Evolutionary conservation across 2,329 filamentous ascomycete species (phyloP), one percentile per base, ranked within the genome.

Genomic region (Metarhizium robertsii): DNA sequence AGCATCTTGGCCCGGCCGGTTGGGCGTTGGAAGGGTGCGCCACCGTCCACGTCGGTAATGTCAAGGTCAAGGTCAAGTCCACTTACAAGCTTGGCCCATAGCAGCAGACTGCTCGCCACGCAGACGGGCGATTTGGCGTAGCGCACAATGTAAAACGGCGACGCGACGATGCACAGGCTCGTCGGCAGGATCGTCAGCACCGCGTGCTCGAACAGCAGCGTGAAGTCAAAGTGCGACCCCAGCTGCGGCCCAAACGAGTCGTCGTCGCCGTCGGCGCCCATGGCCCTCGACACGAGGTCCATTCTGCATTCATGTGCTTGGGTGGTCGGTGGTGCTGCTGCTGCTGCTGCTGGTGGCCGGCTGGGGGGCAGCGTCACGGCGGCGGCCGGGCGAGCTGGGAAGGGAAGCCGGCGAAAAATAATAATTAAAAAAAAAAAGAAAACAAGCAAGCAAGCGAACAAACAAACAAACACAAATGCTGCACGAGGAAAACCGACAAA

Each of bases 81-180:
- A 59, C 57, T 43, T 58, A 62, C 61, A 20, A 63, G 55, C 36
- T 65, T 65, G 30, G 56, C 45, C 58, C 57, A 59, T 14, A 61
- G 50, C 10, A 60, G 56, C 20, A 53, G 48, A 11, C 58, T 50
- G 25, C 50, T 49, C 3, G 53, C 29, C n/a, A 55, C 45, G 25
- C 50, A 53, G 4, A 53, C 30, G 10, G 52, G 56, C 40, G 40
- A 51, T 58, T 29, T 57, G 54, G 34, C 57, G 8, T 53, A 61
- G 11, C 48, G 36, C 6, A 55, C 38, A 25, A 58, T 18, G 34
- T 52, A 55, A 25, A 58, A 36, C 3, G 58, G 54, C 16, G 54
- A 49, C 3, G 52, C 55, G 34, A 49, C 16, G n/a, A 59, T 52
- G 25, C 57, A 38, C n/a, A 59, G 43, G 18, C 30, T 32, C 11